These are phyloP conservation scores for Heimioporus sp. DNA, from an alignment of 768 basidiomycete genomes.

Conservation along the genomic window DNA sequence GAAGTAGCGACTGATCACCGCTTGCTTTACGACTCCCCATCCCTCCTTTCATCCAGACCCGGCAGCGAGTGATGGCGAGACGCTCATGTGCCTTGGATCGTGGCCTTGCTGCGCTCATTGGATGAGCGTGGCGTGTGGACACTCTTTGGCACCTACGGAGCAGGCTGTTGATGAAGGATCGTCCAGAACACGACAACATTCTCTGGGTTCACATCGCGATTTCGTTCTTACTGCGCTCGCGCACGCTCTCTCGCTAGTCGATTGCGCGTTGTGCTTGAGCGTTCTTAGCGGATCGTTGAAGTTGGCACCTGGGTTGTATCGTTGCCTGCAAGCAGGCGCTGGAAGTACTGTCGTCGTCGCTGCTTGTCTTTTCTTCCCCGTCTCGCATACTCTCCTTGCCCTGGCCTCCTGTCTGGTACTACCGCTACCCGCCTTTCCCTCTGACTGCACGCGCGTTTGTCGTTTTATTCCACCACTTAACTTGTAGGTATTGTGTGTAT, in stretches of 20 bases:
- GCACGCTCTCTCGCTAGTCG: constrained; percentile 39
- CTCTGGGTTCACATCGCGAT: background rate
- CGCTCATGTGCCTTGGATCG: constrained; percentile 27
- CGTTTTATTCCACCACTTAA: constrained; percentile 20
- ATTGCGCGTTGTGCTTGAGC: constrained; percentile 25
- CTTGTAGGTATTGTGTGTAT: constrained; percentile 34
- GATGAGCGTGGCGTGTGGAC: constrained; percentile 28
- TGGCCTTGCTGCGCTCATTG: constrained; percentile 31
- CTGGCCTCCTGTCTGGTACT: constrained; percentile 19
- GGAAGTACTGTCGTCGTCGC: background rate
- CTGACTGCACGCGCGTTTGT: constrained; percentile 21
- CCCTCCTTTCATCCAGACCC: constrained; percentile 13
- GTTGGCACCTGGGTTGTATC: constrained; percentile 7
- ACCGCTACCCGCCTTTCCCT: constrained; percentile 22
- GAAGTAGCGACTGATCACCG: constrained; percentile 48
- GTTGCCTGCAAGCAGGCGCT: constrained; percentile 28
- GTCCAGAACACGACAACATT: constrained; percentile 14
- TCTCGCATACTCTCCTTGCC: constrained; percentile 14
- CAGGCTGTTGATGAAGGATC: constrained; percentile 22
- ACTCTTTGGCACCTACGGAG: constrained; percentile 25
- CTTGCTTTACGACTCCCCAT: constrained; percentile 26
- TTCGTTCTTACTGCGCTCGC: constrained; percentile 21
- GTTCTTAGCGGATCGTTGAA: constrained; percentile 13
- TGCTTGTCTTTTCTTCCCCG: background rate
- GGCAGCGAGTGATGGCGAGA: constrained; percentile 22